Conservation (phyloP, 305 asterid species). For the Solanum hybrid region DNA sequence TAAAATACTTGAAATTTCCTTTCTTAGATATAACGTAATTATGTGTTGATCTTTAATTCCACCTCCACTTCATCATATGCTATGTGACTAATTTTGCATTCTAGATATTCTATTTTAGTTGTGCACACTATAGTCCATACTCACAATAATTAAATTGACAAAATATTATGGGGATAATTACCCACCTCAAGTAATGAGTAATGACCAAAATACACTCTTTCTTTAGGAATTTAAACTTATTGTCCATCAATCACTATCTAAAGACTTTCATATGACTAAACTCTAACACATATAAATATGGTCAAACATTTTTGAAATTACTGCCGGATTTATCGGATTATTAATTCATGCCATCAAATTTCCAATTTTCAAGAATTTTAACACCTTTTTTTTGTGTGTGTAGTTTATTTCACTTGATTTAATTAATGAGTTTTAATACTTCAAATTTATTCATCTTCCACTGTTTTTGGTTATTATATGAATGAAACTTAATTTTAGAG, state of each 20-base stretch:
- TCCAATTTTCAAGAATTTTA: background rate
- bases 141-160: background rate
- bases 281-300: background rate
- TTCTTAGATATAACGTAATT: background rate
- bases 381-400: background rate
- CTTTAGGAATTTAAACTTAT: background rate
- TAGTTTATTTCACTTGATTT: background rate
- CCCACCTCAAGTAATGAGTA: background rate
- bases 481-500: background rate
- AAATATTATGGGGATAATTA: background rate
- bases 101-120: background rate
- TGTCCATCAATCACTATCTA: background rate
- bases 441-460: background rate
- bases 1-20: background rate
- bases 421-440: background rate
- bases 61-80: background rate
- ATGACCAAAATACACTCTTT: background rate
- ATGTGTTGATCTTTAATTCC: background rate
- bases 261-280: background rate
- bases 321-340: constrained; percentile 3
- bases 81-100: background rate
- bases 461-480: background rate
- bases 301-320: background rate
- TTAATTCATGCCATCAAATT: background rate
- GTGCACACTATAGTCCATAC: background rate